Conservation (phyloP, 371 early-diverging fungal species). For the Apophysomyces elegans region DNA sequence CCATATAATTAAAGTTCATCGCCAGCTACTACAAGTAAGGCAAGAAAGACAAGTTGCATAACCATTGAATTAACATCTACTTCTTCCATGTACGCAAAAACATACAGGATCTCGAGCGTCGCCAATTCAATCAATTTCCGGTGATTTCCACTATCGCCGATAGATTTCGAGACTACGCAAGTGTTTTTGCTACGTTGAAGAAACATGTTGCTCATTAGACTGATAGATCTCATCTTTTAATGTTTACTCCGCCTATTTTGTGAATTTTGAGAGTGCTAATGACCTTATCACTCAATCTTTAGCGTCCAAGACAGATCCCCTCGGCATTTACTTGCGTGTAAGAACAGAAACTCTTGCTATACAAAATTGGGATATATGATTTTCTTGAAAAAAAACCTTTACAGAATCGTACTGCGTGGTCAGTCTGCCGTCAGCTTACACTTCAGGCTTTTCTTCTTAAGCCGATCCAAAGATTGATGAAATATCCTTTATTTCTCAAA, state of each 20-base stretch:
- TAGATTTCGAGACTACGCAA: slow-evolving; percentile 33
- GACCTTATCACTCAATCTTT: slow-evolving; percentile 30
- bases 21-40: slow-evolving; percentile 31
- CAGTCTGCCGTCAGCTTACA: slow-evolving; percentile 41
- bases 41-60: not conserved
- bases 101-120: slow-evolving; percentile 27
- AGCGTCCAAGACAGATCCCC: slow-evolving; percentile 19
- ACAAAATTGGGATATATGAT: not conserved
- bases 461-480: slow-evolving; percentile 48
- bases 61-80: not conserved
- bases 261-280: slow-evolving; percentile 43
- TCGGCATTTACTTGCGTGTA: slow-evolving; percentile 41
- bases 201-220: not conserved
- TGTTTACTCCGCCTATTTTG: slow-evolving; percentile 34
- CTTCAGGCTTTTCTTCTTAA: slow-evolving; percentile 44
- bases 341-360: not conserved
- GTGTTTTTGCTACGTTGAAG: not conserved
- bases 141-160: slow-evolving; percentile 33
- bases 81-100: not conserved
- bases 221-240: not conserved
- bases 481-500: slow-evolving; percentile 50
- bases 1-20: slow-evolving; percentile 55
- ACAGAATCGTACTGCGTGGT: slow-evolving; percentile 36
- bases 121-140: slow-evolving; percentile 31
- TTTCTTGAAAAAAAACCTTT: not conserved